These are phyloP conservation scores for Phaeotremella skinneri DNA, from an alignment of 768 basidiomycete genomes.

Conservation along the genomic window DNA sequence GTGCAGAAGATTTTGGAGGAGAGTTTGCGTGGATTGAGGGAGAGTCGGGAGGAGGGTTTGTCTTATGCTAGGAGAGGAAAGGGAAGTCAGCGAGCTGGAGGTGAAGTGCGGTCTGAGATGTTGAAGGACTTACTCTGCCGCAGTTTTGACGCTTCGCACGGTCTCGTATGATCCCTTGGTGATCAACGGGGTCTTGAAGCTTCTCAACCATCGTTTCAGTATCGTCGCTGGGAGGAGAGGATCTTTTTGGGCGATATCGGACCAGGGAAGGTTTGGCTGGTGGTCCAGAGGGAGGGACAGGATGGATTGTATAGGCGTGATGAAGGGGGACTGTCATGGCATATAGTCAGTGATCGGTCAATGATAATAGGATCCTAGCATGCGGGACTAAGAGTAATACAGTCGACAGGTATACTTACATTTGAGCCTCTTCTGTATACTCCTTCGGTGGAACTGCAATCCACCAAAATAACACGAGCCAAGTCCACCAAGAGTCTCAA, in stretches of 20 bases:
- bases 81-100: too few relatives aligned
- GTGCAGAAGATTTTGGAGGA: conserved; percentile 20
- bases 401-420: conserved; percentile 20
- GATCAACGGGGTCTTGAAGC: conserved; percentile 21
- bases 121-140: conserved; percentile 21
- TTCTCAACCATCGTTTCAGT: conserved; percentile 20
- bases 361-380: background rate
- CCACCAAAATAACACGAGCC: conserved; percentile 25
- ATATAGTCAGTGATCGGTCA: background rate
- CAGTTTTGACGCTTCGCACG: conserved; percentile 12
- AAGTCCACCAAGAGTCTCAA: conserved; percentile 22
- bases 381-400: background rate
- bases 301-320: conserved; percentile 18
- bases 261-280: conserved; percentile 38
- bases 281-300: conserved; percentile 23
- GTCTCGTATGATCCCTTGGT: conserved; percentile 15
- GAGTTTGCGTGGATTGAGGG: background rate
- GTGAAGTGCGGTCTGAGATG: background rate
- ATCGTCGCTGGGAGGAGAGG: conserved; percentile 35
- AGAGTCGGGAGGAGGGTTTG: conserved; percentile 20
- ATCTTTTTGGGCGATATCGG: conserved; percentile 29
- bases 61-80: conserved; percentile 14
- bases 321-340: conserved; percentile 19
- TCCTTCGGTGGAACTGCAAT: conserved; percentile 30
- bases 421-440: conserved; percentile 33